These are phyloP conservation scores for Sesbania bispinosa DNA, from an alignment of 306 rosid species.

Conservation along the genomic window DNA sequence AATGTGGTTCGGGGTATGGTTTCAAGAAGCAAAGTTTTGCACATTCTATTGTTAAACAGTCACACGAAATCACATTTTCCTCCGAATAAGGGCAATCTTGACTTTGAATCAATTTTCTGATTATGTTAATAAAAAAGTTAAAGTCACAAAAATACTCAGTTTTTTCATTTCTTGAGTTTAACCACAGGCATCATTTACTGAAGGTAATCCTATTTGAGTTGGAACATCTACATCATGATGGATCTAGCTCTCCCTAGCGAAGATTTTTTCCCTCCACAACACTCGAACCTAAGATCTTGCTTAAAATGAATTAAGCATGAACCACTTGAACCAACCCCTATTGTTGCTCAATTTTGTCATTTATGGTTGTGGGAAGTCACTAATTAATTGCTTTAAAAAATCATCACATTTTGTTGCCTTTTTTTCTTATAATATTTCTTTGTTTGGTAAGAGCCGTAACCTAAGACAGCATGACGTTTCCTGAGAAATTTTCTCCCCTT, in stretches of 20 bases:
- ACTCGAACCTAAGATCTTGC: too few relatives aligned
- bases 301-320: too few relatives aligned
- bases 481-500: neutral
- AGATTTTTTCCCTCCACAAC: too few relatives aligned
- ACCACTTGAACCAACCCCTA: too few relatives aligned
- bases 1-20: neutral
- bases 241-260: too few relatives aligned
- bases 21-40: neutral
- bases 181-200: too few relatives aligned
- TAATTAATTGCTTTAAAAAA: neutral
- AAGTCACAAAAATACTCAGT: neutral
- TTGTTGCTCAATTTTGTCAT: too few relatives aligned
- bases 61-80: slow-evolving; percentile 7
- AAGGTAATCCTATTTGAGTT: too few relatives aligned
- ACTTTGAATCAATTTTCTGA: slow-evolving; percentile 1
- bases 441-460: neutral
- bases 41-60: neutral
- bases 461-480: neutral
- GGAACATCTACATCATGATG: too few relatives aligned
- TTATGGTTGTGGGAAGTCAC: slow-evolving; percentile 20
- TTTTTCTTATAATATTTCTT: neutral
- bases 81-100: slow-evolving; percentile 15
- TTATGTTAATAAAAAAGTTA: neutral
- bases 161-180: too few relatives aligned
- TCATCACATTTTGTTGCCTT: neutral